Evolutionary conservation across 495 filamentous ascomycete species (phyloP), one percentile per base, ranked within the genome.

Genomic region (Trichoderma asperelloides): DNA sequence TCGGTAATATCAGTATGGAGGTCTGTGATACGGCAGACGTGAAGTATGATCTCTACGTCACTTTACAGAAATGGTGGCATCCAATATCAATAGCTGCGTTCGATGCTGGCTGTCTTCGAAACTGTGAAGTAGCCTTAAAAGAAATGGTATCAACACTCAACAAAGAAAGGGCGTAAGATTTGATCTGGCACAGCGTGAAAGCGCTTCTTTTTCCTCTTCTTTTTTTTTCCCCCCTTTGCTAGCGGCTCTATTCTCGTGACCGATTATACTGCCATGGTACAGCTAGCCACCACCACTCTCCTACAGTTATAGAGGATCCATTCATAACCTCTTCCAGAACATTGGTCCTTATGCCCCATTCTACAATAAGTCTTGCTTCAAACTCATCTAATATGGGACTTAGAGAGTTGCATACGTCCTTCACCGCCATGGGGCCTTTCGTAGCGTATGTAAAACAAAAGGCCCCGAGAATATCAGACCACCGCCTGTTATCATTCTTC

Each of bases 281-380:
- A 6, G 73, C 77, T 41, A 81, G 75, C 88, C 89, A 93, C 89
- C 90, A 93, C 86, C 88, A 91, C 73, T 90, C 87, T 55, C 73
- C 74, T 15, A 83, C 79, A 7, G 71, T 79, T 76, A 85, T 86
- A 23, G 80, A 79, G 5, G 78, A 72, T 3, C 76, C 65, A 7
- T 76, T 74, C 23, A 73, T 68, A 62, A 73, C 76, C 66, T 67
- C 70, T 65, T 74, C 71, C 68, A 70, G 70, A 66, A 84, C 68
- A 1, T 85, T 87, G 55, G 84, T 76, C 37, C 77, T 65, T 49
- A 74, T 75, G 65, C 85, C 71, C 91, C 91, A 96, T n/a, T 82
- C 80, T 64, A 93, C 68, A 49, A 92, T 72, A 51, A 86, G 41
- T 74, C 83, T 78, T 25, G 87, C 79, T 77, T 95, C 91, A 83